Conservation (phyloP, 2,329 filamentous ascomycete genomes). For the Leptographium flavum region DNA sequence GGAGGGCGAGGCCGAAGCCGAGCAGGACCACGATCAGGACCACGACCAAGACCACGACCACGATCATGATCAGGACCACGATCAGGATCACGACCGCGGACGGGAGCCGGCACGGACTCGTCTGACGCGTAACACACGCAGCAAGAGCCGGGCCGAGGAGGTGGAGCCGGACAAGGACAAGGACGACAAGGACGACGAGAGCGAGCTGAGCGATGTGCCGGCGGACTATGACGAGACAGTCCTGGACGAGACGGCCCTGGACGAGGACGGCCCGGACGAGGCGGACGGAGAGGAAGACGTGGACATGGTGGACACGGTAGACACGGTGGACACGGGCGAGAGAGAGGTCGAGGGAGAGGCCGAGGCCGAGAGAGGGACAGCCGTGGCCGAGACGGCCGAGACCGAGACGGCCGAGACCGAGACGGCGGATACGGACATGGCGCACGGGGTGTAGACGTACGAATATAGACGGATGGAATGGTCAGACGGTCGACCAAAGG, state of each 20-base stretch:
- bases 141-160: slow-evolving; percentile 1
- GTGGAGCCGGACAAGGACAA: neutral
- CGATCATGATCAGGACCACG: too few relatives aligned
- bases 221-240: slow-evolving; percentile 43
- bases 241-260: slow-evolving; percentile 28
- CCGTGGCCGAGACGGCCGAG: too few relatives aligned
- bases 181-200: slow-evolving; percentile 42
- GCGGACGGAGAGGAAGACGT: slow-evolving; percentile 8
- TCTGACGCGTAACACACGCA: too few relatives aligned
- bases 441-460: too few relatives aligned
- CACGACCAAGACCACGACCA: neutral
- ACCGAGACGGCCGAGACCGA: too few relatives aligned
- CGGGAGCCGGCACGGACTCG: too few relatives aligned
- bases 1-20: slow-evolving; percentile 1
- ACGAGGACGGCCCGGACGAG: slow-evolving; percentile 9
- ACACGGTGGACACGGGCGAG: neutral
- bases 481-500: too few relatives aligned
- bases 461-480: too few relatives aligned
- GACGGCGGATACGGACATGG: too few relatives aligned
- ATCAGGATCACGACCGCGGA: slow-evolving; percentile 4
- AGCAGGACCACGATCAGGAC: neutral
- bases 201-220: slow-evolving; percentile 52
- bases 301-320: slow-evolving; percentile 4
- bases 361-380: neutral
- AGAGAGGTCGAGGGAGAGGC: neutral